Conservation (phyloP, 108 stramenopile species). For the Chaetoceros muelleri region DNA sequence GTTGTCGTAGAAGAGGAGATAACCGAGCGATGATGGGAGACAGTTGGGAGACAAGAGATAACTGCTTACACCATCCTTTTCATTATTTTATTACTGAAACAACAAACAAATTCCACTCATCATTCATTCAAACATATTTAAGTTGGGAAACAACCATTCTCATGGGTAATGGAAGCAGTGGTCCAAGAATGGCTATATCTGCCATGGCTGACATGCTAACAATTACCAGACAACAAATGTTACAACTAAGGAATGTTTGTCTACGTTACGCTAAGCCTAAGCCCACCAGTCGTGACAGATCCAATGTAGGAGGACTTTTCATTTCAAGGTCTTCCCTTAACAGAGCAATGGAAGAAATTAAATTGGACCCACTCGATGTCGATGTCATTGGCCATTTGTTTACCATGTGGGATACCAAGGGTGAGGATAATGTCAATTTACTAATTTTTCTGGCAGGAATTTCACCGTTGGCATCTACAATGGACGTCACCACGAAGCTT, state of each 20-base stretch:
- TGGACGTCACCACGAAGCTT: conserved; percentile 24
- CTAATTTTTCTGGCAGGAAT: conserved; percentile 39
- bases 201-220: background rate
- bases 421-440: conserved; percentile 15
- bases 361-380: conserved; percentile 10
- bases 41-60: too few relatives aligned
- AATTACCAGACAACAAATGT: background rate
- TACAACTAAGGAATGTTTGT: background rate
- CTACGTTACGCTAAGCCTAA: background rate
- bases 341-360: conserved; percentile 11
- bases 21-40: too few relatives aligned
- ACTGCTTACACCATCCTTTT: too few relatives aligned
- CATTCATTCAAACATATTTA: too few relatives aligned
- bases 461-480: conserved; percentile 37
- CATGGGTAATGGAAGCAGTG: background rate
- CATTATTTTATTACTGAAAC: too few relatives aligned
- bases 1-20: too few relatives aligned
- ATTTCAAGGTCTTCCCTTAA: conserved; percentile 5
- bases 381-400: conserved; percentile 44
- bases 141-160: too few relatives aligned
- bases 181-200: background rate
- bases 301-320: background rate
- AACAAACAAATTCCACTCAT: too few relatives aligned
- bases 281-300: background rate
- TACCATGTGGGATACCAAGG: conserved; percentile 49